These are phyloP conservation scores for Phoenix roebelenii DNA, from an alignment of 176 grass and related monocot species.

Conservation along the genomic window DNA sequence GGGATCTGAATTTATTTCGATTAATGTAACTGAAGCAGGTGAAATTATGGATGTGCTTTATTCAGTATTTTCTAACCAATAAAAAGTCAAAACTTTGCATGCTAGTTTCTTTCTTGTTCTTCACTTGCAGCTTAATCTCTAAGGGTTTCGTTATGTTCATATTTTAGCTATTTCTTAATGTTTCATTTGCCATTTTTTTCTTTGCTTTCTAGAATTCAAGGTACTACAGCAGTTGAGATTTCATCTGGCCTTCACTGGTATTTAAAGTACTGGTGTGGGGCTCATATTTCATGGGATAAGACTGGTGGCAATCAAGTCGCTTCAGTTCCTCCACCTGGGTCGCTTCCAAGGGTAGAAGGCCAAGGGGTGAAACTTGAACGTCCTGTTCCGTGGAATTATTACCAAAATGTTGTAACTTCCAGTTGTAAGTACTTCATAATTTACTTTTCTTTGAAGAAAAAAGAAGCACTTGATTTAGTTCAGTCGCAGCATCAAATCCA, in stretches of 20 bases:
- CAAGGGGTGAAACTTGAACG: conserved; percentile 71
- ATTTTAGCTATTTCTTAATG: too few species aligned
- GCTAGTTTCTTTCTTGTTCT: too few species aligned
- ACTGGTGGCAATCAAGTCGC: conserved; percentile 70
- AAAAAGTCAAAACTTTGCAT: too few species aligned
- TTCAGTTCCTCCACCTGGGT: conserved; percentile 49
- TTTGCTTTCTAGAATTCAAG: conserved; percentile 54
- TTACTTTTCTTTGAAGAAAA: not conserved
- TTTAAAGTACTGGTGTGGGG: conserved; percentile 77
- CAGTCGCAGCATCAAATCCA: too few species aligned
- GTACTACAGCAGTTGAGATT: conserved; percentile 69
- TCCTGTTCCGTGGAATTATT: conserved; percentile 88
- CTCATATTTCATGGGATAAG: conserved; percentile 95
- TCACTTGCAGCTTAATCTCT: too few species aligned
- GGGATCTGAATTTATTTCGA: too few species aligned
- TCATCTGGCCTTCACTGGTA: conserved; percentile 93
- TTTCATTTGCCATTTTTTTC: not conserved
- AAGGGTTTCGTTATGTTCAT: too few species aligned
- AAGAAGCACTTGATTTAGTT: too few species aligned
- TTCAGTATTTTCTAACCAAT: too few species aligned
- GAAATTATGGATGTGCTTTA: too few species aligned
- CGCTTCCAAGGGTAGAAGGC: conserved; percentile 49
- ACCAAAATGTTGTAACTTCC: conserved; percentile 97
- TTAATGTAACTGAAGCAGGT: too few species aligned
- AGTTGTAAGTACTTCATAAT: conserved; percentile 54